Evolutionary conservation across 495 filamentous ascomycete genomes (phyloP).

Genomic region (Penicillium canariense): DNA sequence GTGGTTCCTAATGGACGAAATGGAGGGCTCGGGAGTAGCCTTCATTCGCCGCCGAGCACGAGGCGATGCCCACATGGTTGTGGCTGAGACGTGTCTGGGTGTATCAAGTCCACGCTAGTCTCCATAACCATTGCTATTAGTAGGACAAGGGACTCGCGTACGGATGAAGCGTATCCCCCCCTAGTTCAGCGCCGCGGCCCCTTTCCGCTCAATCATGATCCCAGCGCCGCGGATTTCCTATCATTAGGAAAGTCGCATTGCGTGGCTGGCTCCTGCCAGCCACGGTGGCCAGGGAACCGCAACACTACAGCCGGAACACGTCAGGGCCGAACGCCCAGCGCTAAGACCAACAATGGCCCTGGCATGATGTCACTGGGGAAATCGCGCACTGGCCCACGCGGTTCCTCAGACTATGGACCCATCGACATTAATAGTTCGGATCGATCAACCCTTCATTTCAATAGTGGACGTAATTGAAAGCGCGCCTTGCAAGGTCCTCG

Average conservation of each 20-base stretch:
- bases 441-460: conserved; percentile 19
- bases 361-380: conserved; percentile 32
- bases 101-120: conserved; percentile 28
- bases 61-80: conserved; percentile 30
- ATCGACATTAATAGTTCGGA: conserved; percentile 19
- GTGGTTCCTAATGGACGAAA: background rate
- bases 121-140: conserved; percentile 31
- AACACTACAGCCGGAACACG: background rate
- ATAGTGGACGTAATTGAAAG: background rate
- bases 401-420: conserved; percentile 14
- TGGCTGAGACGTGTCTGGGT: conserved; percentile 31
- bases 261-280: background rate
- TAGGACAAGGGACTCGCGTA: conserved; percentile 19
- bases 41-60: conserved; percentile 12
- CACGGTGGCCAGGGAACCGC: too few species aligned
- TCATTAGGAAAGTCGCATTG: background rate
- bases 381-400: conserved; percentile 27
- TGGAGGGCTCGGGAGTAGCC: background rate
- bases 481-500: background rate
- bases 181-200: background rate
- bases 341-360: conserved; percentile 20
- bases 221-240: background rate
- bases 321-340: conserved; percentile 13
- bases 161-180: background rate
- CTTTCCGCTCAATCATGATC: background rate